Evolutionary conservation across 345 rosid genomes (phyloP).

Genomic region (Boechera divaricarpa): DNA sequence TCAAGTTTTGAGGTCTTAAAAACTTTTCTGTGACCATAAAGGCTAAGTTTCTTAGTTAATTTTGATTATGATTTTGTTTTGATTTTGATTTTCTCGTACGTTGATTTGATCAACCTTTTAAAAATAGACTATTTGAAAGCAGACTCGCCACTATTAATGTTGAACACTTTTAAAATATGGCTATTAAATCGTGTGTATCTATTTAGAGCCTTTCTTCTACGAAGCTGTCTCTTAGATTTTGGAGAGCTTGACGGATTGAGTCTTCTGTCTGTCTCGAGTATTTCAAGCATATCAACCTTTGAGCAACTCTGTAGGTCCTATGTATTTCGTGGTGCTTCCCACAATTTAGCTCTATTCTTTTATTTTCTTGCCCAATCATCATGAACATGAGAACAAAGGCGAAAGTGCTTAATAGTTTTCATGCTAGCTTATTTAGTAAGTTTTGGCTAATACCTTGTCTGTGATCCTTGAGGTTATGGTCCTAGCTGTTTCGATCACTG

Average conservation of each 20-base stretch:
- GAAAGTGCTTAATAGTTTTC: not conserved
- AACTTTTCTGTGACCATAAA: not conserved
- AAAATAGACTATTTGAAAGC: too few species aligned
- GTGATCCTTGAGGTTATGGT: conserved; percentile 70
- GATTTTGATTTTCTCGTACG: not conserved
- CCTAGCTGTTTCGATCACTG: conserved; percentile 84
- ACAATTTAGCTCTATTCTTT: conserved; percentile 72
- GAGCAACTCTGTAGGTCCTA: conserved; percentile 60
- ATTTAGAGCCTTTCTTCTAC: conserved; percentile 47
- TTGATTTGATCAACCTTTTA: not conserved
- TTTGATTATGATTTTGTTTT: not conserved
- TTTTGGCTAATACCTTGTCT: conserved; percentile 54
- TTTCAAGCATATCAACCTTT: conserved; percentile 73
- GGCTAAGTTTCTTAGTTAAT: not conserved
- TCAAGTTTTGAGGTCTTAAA: conserved; percentile 14
- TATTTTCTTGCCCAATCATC: conserved; percentile 54
- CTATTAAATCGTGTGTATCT: not conserved
- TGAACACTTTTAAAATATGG: not conserved
- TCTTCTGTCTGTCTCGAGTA: conserved; percentile 69
- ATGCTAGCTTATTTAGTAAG: not conserved
- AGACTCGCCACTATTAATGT: too few species aligned
- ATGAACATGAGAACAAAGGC: not conserved
- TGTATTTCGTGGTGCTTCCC: conserved; percentile 53
- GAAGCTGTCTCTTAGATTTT: conserved; percentile 66
- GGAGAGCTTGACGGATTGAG: conserved; percentile 71